Base-by-base conservation (phyloP, 1,139 yeast species). In the Pneumocystis canis region DNA sequence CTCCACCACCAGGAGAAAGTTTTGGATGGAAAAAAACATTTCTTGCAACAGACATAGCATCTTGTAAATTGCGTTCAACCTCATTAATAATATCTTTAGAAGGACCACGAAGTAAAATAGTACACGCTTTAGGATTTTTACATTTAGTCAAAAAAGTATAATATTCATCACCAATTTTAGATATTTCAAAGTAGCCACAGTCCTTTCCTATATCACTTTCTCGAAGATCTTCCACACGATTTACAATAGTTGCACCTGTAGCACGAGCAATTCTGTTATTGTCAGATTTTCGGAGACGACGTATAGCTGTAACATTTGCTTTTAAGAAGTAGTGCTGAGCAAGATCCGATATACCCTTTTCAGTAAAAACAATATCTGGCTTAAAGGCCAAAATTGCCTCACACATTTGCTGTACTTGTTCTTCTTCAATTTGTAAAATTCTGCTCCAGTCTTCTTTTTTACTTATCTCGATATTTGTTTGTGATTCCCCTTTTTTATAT, bases 401-500 rank as follows among this genome's bases (percentile, higher is more conserved):
- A 76, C 97, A 90, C 79, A 92, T 78, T 64, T 81, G 72, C 72
- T 86, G 86, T 67, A 94, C 92, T 77, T 94, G 99, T 75, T 94
- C 98, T 77, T 94, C 99, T 77, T 94, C 99, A 71, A 94, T 92
- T 77, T 92, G 92, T 71, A 94, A 79, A 67, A 90, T 84, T 76
- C 97, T 83, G 74, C 86, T 86, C 97, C 98, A 94, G 77, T 94
- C 98, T 66, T 85, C 89, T 74, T 92, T 97, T 72, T 89, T 89
- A 62, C 96, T 86, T 75, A 94, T 90, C 78, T 94, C 99, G 70
- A 94, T 89, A 75, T 92, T 92, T 64, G 98, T 92, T 75, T 94
- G 98, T 2, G 97, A 89, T 77, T 94, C 99, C 66, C 98, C 99
- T 80, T 94, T 94, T 77, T 94, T 94, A 77, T 94, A 94, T 76